Evolutionary conservation across 108 stramenopile species (phyloP), one percentile per base, ranked within the genome.

Genomic region (Schizochytrium sp.): DNA sequence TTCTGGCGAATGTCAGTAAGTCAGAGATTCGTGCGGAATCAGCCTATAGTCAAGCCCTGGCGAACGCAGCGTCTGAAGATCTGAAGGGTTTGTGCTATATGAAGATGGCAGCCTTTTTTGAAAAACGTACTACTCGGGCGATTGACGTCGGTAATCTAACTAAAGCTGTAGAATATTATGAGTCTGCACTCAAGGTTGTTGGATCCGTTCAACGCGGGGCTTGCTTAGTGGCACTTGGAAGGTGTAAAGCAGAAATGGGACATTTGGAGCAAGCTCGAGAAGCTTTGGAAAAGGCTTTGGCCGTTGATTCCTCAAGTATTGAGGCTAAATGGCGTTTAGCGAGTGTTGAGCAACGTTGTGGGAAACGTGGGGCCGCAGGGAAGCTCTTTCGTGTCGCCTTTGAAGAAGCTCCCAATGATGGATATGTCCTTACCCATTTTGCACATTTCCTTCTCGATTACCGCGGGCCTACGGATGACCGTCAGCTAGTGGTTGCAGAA

Each of bases 361-460:
- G 76, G 3, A 83, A 53, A 42, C 47, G 76, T 3, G 76, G 76
- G 5, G 53, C 47, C 50, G 76, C 76, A 42, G 76, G 76, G 17
- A 83, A 83, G 76, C 53, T 83, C 28, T 83, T 40, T 2, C 76
- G 76, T 38, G 76, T 53, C 38, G 76, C 76, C 47, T 83, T 55
- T 1, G 76, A 83, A 53, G 76, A 83, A 40, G 76, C 47, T 53
- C 76, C 76, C 10, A 7, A 55, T n/a, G 53, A 83, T 2, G 76
- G 76, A 10, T 5, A 55, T 28, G 76, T 83, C 28, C 76, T 83
- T 7, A 55, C 53, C 28, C 4, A 83, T 28, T 83, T 83, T 42
- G 76, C 76, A n/a, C 5, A 55, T 49, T 83, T 83, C 28, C 76
- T 83, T 10, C 76, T 83, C 50, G 76, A 83, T n/a, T 83, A 83